Base-by-base conservation (phyloP, 768 basidiomycete species). In the Pleurotus sapidus region DNA sequence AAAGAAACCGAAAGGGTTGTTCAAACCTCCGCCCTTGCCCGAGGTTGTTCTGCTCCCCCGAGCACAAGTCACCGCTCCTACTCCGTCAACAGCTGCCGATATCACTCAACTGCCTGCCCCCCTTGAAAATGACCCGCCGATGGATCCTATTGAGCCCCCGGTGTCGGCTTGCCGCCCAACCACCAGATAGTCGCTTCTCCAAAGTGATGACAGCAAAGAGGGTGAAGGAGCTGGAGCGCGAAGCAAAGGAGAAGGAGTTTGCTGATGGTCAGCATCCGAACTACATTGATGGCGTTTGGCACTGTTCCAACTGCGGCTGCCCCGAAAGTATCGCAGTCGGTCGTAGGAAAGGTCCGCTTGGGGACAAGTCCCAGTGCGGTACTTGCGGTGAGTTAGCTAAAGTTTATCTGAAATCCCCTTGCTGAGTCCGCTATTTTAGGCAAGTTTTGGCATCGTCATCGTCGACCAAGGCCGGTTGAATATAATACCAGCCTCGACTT, bases 231-330 rank as follows among this genome's bases (percentile, higher is more conserved):
- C 76, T 84, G 12, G 91, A 91, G 72, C 74, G 88, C 34, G 89
- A 91, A 65, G 90, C 91, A 18, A 93, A 92, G 69, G 89, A 91
- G 69, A 87, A 79, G 66, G 91, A 91, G 70, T 91, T 86, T 66
- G 86, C 86, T 40, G 88, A 93, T 64, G 88, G 90, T 6, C 89
- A 91, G 66, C 91, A 91, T 64, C 79, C 87, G 39, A 91, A 93
- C 67, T 78, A 83, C 63, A 88, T 94, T 67, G 77, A 94, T 62
- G 93, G 91, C 1, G 79, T 91, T 3, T 97, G 95, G 95, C 92
- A 94, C 72, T 98, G 95, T 67, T 93, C 92, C 17, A 96, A 94
- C 66, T 97, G 93, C 64, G 95, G 95, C 4, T 91, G 91, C 67
- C 95, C 95, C 0, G 93, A 93, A 66, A 84, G 74, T 63, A 86